phyloP scores from a whole-genome alignment of 352 stramenopile species.

The Pseudoperonospora humuli region DNA sequence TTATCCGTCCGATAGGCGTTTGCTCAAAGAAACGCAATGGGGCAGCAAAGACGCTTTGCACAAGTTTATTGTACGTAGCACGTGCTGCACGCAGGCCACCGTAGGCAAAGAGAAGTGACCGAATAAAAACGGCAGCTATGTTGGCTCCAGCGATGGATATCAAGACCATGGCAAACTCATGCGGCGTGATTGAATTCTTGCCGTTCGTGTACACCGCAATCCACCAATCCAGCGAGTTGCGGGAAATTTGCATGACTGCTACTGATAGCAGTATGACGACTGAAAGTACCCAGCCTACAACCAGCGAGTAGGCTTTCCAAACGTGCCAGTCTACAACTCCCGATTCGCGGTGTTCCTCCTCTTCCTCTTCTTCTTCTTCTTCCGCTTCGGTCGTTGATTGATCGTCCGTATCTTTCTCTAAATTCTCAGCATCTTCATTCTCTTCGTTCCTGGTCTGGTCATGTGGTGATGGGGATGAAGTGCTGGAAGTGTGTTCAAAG shows the following conservation, averaged over 20 bases:
- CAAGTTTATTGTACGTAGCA: constrained; percentile 47
- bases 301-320: constrained; percentile 50
- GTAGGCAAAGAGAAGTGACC: constrained; percentile 82
- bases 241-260: constrained; percentile 66
- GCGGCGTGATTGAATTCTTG: constrained; percentile 40
- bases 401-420: constrained; percentile 4
- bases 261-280: constrained; percentile 44
- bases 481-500: background rate
- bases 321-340: constrained; percentile 45
- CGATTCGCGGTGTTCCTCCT: constrained; percentile 59
- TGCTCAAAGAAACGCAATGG: constrained; percentile 62
- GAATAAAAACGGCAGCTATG: constrained; percentile 54
- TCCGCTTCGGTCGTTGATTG: no score
- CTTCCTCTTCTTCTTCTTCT: constrained; percentile 5
- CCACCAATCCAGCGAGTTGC: constrained; percentile 79
- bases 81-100: constrained; percentile 66
- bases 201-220: constrained; percentile 73
- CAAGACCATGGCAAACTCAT: constrained; percentile 47
- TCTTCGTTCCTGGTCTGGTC: background rate
- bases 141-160: constrained; percentile 62
- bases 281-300: constrained; percentile 44
- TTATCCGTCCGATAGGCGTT: constrained; percentile 57
- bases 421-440: background rate
- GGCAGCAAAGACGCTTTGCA: constrained; percentile 43
- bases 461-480: background rate